A percentile compares a stretch with the other conserved stretches of the same genome.
Conservation (phyloP, 164 flowering plant species). For the Vitis vinifera region DNA sequence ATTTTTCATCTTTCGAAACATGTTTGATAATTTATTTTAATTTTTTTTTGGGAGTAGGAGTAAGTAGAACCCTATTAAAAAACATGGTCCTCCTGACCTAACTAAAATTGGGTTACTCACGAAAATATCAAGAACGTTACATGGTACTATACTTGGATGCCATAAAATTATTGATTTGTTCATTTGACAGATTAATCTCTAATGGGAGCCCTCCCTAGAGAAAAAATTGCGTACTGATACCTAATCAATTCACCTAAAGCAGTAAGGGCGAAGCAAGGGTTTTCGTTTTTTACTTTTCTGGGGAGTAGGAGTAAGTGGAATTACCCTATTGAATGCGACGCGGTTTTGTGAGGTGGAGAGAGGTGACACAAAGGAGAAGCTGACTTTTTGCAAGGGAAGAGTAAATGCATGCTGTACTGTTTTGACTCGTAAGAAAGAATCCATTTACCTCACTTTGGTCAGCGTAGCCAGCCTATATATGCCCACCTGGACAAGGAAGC, state of each 20-base stretch:
- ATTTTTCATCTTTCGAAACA: too few species aligned
- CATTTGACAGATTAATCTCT: background rate
- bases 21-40: too few species aligned
- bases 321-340: constrained; percentile 42
- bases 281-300: background rate
- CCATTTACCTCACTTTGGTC: constrained; percentile 43
- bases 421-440: too few species aligned
- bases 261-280: background rate
- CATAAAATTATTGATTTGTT: too few species aligned
- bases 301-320: constrained; percentile 13
- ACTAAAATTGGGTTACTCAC: too few species aligned
- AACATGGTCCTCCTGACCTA: too few species aligned
- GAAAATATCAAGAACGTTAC: too few species aligned
- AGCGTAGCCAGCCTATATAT: constrained; percentile 20
- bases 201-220: background rate
- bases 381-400: constrained; percentile 39
- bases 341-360: constrained; percentile 37
- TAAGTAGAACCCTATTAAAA: too few species aligned
- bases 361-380: constrained; percentile 18
- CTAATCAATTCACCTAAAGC: too few species aligned
- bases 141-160: too few species aligned
- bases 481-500: constrained; percentile 9
- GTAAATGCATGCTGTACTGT: constrained; percentile 43
- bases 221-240: too few species aligned
- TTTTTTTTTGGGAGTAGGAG: too few species aligned